phyloP scores from a whole-genome alignment of 2,329 filamentous ascomycete species.

The Alternaria triticina region DNA sequence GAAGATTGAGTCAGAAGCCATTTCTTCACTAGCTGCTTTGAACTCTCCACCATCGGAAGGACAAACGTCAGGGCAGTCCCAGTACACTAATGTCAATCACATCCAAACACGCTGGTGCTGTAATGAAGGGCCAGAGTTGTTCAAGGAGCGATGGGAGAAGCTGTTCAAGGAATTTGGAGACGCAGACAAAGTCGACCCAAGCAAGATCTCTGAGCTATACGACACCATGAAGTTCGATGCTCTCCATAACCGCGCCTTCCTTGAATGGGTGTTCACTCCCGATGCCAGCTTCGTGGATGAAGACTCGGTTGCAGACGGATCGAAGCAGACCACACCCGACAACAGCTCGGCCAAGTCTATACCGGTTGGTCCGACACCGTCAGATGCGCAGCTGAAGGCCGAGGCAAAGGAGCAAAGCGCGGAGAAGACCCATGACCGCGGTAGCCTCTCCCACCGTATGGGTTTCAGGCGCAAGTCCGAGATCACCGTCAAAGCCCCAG shows the following conservation, averaged over 20 bases:
- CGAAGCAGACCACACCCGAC: constrained; percentile 40
- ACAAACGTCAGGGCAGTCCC: constrained; percentile 50
- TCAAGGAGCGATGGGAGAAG: constrained; percentile 98
- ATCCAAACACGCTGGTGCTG: constrained; percentile 96
- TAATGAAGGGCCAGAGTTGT: constrained; percentile 91
- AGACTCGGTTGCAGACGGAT: constrained; percentile 43
- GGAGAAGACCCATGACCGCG: constrained; percentile 46
- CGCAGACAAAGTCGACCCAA: constrained; percentile 96
- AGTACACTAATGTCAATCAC: constrained; percentile 39
- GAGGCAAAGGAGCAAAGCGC: constrained; percentile 47
- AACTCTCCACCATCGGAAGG: constrained; percentile 30
- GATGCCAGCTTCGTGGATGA: constrained; percentile 79
- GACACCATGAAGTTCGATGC: constrained; percentile 99
- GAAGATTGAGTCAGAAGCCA: constrained; percentile 72
- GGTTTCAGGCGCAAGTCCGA: constrained; percentile 62
- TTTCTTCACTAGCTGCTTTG: constrained; percentile 64
- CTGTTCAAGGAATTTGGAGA: constrained; percentile 96
- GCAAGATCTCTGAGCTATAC: constrained; percentile 97
- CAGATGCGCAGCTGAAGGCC: constrained; percentile 36
- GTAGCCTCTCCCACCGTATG: constrained; percentile 54
- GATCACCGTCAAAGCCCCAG: constrained; percentile 29
- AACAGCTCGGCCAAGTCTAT: constrained; percentile 31
- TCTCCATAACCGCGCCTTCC: constrained; percentile 91
- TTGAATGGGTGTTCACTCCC: constrained; percentile 97
- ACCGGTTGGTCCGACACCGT: constrained; percentile 37